Percentiles rank a stretch among this genome's conserved stretches.
Evolutionary conservation across 2,329 filamentous ascomycete species (phyloP).

Genomic region (Microcyclospora tardicrescens): DNA sequence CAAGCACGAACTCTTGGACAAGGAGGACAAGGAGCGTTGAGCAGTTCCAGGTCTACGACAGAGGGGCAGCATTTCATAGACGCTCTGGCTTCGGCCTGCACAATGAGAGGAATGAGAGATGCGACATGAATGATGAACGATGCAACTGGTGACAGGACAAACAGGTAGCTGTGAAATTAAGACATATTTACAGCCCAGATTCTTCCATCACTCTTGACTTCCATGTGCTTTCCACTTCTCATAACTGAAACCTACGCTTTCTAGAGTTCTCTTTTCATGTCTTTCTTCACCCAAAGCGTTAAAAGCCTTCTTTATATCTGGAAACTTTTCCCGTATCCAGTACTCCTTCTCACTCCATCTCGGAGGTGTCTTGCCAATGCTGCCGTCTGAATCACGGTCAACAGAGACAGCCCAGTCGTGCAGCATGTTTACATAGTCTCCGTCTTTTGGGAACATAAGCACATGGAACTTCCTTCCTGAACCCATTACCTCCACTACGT

Average conservation of each 20-base stretch:
- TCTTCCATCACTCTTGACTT: no score
- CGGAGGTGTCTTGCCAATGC: slow-evolving; percentile 51
- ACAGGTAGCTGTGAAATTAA: no score
- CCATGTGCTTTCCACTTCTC: slow-evolving; percentile 14
- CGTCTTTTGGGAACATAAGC: slow-evolving; percentile 49
- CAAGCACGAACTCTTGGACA: no score
- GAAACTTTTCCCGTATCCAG: slow-evolving; percentile 59
- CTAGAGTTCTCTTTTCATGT: slow-evolving; percentile 46
- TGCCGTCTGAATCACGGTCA: slow-evolving; percentile 10
- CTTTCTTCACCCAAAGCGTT: slow-evolving; percentile 48
- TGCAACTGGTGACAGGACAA: no score
- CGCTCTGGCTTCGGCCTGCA: no score
- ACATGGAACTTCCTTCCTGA: slow-evolving; percentile 41
- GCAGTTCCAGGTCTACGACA: no score
- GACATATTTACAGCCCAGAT: no score
- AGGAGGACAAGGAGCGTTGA: no score
- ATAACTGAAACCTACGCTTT: slow-evolving; percentile 50
- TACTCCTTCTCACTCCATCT: slow-evolving; percentile 57
- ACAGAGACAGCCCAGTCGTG: slow-evolving; percentile 47
- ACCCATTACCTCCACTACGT: slow-evolving; percentile 26
- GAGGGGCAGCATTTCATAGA: no score
- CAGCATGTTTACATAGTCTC: slow-evolving; percentile 55
- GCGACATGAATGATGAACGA: no score
- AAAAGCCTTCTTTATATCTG: slow-evolving; percentile 60
- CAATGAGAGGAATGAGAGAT: no score